Conservation (phyloP, 2,329 filamentous ascomycete genomes). For the Xylariaceae sp. region DNA sequence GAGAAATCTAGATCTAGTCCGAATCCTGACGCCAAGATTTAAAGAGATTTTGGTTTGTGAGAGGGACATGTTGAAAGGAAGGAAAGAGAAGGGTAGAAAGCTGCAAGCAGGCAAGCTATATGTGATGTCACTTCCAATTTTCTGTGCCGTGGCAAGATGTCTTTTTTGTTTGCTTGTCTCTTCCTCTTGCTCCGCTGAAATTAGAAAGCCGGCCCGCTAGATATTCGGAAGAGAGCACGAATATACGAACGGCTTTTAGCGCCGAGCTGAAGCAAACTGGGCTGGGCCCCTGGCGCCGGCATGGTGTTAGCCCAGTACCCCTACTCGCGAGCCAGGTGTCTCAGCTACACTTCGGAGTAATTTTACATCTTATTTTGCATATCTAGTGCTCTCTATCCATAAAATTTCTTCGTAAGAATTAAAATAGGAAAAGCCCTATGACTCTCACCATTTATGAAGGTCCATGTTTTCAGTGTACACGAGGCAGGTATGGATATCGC, state of each 20-base stretch:
- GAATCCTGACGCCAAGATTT: constrained; percentile 19
- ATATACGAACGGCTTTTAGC: constrained; percentile 9
- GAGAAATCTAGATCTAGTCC: constrained; percentile 9
- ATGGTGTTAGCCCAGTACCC: constrained; percentile 5
- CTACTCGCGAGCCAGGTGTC: constrained; percentile 11
- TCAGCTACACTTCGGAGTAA: constrained; percentile 18
- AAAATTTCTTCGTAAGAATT: no score
- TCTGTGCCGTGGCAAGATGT: neutral
- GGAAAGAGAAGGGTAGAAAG: neutral
- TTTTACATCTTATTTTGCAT: constrained; percentile 8
- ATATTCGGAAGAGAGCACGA: no score
- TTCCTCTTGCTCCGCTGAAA: no score
- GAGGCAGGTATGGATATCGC: neutral
- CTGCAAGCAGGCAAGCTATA: constrained; percentile 3
- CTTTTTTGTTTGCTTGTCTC: no score
- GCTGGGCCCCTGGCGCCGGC: neutral
- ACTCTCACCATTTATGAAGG: no score
- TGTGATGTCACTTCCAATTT: constrained; percentile 16
- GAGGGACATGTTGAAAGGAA: constrained; percentile 10
- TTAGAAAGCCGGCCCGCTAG: no score
- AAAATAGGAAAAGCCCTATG: no score
- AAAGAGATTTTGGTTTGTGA: constrained; percentile 15
- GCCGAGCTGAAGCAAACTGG: constrained; percentile 9
- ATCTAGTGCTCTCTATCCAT: no score
- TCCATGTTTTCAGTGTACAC: no score